Percentiles rank a stretch among this genome's conserved stretches.
These are phyloP conservation scores for Nidularia pulvinata DNA, from an alignment of 768 basidiomycete species.

Conservation along the genomic window DNA sequence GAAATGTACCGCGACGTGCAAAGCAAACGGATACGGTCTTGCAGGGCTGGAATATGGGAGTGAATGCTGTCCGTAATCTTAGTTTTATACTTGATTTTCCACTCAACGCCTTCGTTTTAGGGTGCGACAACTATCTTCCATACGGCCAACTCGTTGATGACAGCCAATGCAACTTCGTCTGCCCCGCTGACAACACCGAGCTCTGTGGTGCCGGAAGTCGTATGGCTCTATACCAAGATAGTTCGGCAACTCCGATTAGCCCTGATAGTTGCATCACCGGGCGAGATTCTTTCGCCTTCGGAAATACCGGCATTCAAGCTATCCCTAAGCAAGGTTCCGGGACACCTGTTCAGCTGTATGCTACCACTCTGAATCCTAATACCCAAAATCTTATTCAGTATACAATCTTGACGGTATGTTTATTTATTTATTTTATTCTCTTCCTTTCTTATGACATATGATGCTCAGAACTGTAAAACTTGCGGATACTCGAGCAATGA, in stretches of 20 bases:
- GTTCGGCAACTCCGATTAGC: constrained; percentile 3
- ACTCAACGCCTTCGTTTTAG: background rate
- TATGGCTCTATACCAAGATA: background rate
- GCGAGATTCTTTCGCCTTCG: background rate
- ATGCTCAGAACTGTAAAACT: background rate
- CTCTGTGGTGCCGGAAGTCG: constrained; percentile 1
- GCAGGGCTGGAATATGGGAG: constrained; percentile 52
- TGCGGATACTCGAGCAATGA: background rate
- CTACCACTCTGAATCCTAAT: background rate
- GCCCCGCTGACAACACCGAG: background rate
- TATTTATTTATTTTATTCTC: background rate
- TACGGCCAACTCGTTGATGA: background rate
- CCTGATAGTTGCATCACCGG: background rate
- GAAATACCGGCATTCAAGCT: background rate
- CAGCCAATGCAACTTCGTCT: background rate
- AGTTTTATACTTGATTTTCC: background rate
- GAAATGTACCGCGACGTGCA: constrained; percentile 13
- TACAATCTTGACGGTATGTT: background rate
- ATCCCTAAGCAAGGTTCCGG: background rate
- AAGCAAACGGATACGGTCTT: constrained; percentile 26
- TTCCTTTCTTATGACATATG: background rate
- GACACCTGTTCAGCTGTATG: background rate
- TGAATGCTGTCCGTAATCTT: constrained; percentile 16
- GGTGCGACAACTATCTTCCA: background rate
- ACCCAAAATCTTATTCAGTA: background rate